These are phyloP conservation scores for Isoetes taiwanensis DNA, from an alignment of 75 land plant genomes.

Conservation along the genomic window DNA sequence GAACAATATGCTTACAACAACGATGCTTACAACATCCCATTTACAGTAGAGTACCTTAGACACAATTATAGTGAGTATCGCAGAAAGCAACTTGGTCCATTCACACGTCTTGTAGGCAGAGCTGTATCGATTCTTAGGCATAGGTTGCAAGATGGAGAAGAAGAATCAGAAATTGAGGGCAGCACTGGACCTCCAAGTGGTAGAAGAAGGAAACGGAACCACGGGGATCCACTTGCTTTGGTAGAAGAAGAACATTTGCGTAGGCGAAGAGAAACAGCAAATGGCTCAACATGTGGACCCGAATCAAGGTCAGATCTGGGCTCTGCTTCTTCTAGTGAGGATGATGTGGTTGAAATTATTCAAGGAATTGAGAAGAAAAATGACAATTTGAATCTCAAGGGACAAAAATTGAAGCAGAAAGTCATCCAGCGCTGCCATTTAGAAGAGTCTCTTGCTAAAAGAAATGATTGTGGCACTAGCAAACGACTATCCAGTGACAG, in stretches of 20 bases:
- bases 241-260: constrained; percentile 5
- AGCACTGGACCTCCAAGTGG: background rate
- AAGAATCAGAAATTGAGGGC: background rate
- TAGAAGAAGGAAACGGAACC: background rate
- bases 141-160: background rate
- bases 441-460: constrained; percentile 3
- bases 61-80: constrained; percentile 31
- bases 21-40: constrained; percentile 15
- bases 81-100: constrained; percentile 37
- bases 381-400: background rate
- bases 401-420: background rate
- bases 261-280: background rate
- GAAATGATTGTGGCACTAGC: background rate
- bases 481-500: constrained; percentile 5
- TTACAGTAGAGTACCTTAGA: constrained; percentile 24
- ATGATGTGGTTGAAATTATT: constrained; percentile 5
- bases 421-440: background rate
- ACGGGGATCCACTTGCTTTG: background rate
- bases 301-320: background rate
- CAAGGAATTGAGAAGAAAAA: background rate
- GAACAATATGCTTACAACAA: constrained; percentile 28
- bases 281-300: background rate
- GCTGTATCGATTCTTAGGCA: constrained; percentile 14
- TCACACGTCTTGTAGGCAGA: constrained; percentile 16
- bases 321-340: background rate